A percentile compares a stretch with the other conserved stretches of the same genome.
phyloP scores from a whole-genome alignment of 176 grass and related monocot genomes.

The Lolium rigidum region DNA sequence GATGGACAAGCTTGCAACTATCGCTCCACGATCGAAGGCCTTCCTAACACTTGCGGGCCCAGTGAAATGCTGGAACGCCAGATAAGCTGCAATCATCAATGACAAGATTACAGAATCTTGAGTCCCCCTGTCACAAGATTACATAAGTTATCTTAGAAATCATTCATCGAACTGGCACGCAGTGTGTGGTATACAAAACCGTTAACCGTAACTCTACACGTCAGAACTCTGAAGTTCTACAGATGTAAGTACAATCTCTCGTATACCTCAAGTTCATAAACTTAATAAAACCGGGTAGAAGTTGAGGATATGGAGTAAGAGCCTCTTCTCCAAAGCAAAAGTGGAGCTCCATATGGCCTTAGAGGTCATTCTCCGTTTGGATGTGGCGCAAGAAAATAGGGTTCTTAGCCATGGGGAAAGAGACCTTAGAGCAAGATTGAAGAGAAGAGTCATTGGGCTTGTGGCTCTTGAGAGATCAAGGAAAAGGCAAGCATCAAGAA shows the following conservation, averaged over 20 bases:
- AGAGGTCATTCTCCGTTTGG: no score
- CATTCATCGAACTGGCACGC: not conserved
- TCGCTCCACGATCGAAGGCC: conserved; percentile 54
- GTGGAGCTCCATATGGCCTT: no score
- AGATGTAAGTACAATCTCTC: not conserved
- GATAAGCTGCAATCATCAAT: conserved; percentile 49
- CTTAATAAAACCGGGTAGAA: no score
- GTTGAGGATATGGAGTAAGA: no score
- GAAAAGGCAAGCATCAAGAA: no score
- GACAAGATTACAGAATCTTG: conserved; percentile 57
- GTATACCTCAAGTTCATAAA: conserved; percentile 65
- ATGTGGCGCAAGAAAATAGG: no score
- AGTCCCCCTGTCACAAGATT: conserved; percentile 46
- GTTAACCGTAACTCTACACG: not conserved
- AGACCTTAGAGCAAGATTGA: no score
- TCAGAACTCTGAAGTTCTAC: not conserved
- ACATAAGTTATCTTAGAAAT: not conserved
- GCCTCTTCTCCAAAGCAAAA: no score
- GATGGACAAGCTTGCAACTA: conserved; percentile 62
- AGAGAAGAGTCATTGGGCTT: no score
- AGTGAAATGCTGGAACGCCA: conserved; percentile 73
- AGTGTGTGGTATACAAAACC: not conserved
- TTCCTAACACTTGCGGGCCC: conserved; percentile 39
- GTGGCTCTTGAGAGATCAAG: no score
- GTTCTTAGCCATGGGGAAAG: no score